Evolutionary conservation across 192 early-diverging fungal species (phyloP), one percentile per base, ranked within the genome.

Genomic region (Jimgerdemannia lactiflua): DNA sequence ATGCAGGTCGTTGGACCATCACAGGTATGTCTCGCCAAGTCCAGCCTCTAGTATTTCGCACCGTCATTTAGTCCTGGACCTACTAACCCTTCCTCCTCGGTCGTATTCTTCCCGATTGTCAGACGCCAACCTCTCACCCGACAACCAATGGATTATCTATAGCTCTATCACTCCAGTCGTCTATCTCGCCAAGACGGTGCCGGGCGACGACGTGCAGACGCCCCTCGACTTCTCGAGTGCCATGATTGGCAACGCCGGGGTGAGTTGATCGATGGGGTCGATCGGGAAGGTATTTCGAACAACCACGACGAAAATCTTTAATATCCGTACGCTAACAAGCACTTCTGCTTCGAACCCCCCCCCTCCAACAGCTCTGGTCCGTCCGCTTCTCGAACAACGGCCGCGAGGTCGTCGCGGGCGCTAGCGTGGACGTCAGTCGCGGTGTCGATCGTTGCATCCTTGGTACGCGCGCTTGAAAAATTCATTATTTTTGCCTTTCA

Each of bases 351-450:
- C 29, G 29, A 29, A 29, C 0, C 29, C 29, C 29, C 29, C 29
- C 29, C 10, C 41, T 8, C 29, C 18, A 10, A 10, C 74, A 86
- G 83, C 74, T 93, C 39, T 93, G 90, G 90, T 89, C 89, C 41
- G 70, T 93, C 41, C 86, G 88, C 42, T 89, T 91, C 63, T 89
- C 87, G 44, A 81, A 79, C 43, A 84, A 90, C 74, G 88, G 84
- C n/a, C 75, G 80, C 63, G 88, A 91, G 75, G 77, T 93, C 65
- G 85, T 92, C 59, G 88, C 86, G 20, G 90, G 92, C 8, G 73
- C 85, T n/a, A 79, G 43, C 54, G 70, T 67, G 18, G 20, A 43
- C 18, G 29, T 29, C 29, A 29, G 29, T 29, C 29, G 29, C 29
- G 29, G 29, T 29, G 29, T 29, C 29, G 74, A 75, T 19, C 29